Evolutionary conservation across 2,329 filamentous ascomycete genomes (phyloP).

Genomic region (Xylariaceae sp.): DNA sequence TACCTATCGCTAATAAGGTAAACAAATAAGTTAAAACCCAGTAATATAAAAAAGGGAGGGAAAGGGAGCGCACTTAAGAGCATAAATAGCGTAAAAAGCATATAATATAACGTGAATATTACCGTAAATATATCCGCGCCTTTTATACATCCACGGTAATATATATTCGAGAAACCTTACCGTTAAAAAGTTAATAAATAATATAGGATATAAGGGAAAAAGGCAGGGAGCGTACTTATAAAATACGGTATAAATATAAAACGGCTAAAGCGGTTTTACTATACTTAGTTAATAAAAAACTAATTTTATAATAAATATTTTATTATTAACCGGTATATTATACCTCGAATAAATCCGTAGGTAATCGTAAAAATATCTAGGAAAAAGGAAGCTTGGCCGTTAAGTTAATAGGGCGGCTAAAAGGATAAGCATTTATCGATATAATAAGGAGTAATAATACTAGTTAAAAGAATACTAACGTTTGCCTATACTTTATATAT

Average conservation of each 20-base stretch:
- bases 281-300: too few species aligned
- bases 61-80: neutral
- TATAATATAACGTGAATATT: too few species aligned
- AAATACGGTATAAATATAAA: too few species aligned
- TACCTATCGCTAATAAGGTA: too few species aligned
- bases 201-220: neutral
- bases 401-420: neutral
- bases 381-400: neutral
- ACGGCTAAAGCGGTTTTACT: too few species aligned
- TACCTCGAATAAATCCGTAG: neutral
- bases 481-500: neutral
- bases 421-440: neutral
- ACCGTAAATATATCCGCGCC: too few species aligned
- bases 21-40: too few species aligned
- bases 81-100: neutral
- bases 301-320: too few species aligned
- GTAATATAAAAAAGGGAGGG: too few species aligned
- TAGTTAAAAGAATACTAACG: neutral
- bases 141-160: too few species aligned
- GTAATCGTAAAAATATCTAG: neutral
- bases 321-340: neutral
- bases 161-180: neutral
- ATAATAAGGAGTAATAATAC: neutral
- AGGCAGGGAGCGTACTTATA: too few species aligned
- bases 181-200: neutral